These are phyloP conservation scores for Cladosporium sp. DNA, from an alignment of 2,329 filamentous ascomycete genomes.

Conservation along the genomic window DNA sequence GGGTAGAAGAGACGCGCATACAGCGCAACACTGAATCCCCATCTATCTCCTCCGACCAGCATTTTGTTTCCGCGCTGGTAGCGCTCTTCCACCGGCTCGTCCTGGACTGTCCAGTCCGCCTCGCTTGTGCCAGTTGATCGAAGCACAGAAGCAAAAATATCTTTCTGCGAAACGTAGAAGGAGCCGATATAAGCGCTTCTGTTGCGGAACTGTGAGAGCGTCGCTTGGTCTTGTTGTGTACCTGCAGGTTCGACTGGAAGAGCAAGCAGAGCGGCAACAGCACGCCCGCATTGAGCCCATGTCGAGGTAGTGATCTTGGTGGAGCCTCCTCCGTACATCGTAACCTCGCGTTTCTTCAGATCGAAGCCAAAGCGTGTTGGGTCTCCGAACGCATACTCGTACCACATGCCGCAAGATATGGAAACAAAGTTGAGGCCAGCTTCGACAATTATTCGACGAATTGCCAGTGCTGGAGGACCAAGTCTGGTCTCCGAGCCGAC, in stretches of 20 bases:
- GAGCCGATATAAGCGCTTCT: constrained; percentile 34
- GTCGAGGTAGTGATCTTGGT: constrained; percentile 34
- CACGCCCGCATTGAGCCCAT: constrained; percentile 35
- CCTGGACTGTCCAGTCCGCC: constrained; percentile 37
- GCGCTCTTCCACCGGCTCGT: neutral
- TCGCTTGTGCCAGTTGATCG: constrained; percentile 37
- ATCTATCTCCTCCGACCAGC: constrained; percentile 45
- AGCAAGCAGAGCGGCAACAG: constrained; percentile 36
- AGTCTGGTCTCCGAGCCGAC: constrained; percentile 4
- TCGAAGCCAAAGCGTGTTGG: constrained; percentile 34
- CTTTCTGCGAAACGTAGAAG: constrained; percentile 38
- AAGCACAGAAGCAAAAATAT: constrained; percentile 41
- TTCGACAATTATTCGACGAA: neutral
- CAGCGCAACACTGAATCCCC: constrained; percentile 52
- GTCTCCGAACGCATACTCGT: constrained; percentile 29
- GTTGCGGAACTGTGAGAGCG: constrained; percentile 32
- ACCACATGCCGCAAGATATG: constrained; percentile 34
- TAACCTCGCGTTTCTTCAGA: constrained; percentile 26
- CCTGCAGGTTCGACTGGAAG: constrained; percentile 26
- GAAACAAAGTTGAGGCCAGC: constrained; percentile 8
- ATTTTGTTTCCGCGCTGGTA: constrained; percentile 40
- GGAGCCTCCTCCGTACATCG: constrained; percentile 29
- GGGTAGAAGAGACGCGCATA: constrained; percentile 56
- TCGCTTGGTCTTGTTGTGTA: neutral
- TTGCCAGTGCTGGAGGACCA: neutral